These are phyloP conservation scores for Neurospora discreta DNA, from an alignment of 495 filamentous ascomycete genomes.

Conservation along the genomic window DNA sequence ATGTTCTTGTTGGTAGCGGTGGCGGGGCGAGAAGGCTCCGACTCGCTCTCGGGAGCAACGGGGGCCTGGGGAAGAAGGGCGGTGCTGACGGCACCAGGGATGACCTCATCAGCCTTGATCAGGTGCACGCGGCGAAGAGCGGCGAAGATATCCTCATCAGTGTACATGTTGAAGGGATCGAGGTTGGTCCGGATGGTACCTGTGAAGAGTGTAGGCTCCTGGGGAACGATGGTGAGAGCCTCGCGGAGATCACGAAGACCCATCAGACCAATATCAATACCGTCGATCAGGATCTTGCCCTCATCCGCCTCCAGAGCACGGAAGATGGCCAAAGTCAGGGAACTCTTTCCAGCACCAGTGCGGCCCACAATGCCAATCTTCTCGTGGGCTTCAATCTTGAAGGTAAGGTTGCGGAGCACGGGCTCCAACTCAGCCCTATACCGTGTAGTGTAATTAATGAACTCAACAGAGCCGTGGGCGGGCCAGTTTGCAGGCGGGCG, in stretches of 20 bases:
- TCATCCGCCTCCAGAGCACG: conserved; percentile 87
- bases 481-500: conserved; percentile 77
- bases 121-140: conserved; percentile 86
- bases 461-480: conserved; percentile 72
- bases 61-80: conserved; percentile 7
- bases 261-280: conserved; percentile 76
- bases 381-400: conserved; percentile 76
- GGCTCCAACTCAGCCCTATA: conserved; percentile 81
- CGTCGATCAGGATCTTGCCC: conserved; percentile 85
- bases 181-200: conserved; percentile 93
- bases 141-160: conserved; percentile 81
- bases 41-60: conserved; percentile 5
- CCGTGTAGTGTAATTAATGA: conserved; percentile 75
- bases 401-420: conserved; percentile 72
- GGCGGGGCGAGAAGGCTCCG: conserved; percentile 17
- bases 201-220: conserved; percentile 95
- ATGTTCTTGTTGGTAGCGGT: conserved; percentile 76
- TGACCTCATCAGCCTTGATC: conserved; percentile 49
- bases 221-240: conserved; percentile 93
- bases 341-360: conserved; percentile 96
- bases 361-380: conserved; percentile 96
- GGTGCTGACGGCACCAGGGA: not conserved
- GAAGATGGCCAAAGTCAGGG: conserved; percentile 91
- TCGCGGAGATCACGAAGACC: conserved; percentile 86
- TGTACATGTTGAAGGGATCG: conserved; percentile 87